These are phyloP conservation scores for Mycosarcoma mackinlayi DNA, from an alignment of 1,284 basidiomycete species.

Conservation along the genomic window DNA sequence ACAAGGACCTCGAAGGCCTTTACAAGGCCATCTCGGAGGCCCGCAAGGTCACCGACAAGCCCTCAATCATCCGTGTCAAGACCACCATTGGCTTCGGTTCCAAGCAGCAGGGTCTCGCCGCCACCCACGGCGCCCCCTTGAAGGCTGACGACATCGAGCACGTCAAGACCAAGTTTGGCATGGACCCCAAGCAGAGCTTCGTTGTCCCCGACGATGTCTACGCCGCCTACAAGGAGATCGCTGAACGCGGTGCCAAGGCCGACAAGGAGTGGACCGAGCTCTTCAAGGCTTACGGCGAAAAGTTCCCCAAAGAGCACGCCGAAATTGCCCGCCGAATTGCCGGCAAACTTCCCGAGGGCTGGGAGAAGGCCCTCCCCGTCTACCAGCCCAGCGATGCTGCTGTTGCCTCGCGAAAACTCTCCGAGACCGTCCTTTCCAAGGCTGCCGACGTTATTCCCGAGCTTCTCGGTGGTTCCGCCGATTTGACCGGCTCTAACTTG, in stretches of 20 bases:
- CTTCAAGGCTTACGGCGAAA: constrained; percentile 78
- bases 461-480: constrained; percentile 82
- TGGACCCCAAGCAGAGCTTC: constrained; percentile 83
- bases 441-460: constrained; percentile 83
- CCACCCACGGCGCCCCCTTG: constrained; percentile 89
- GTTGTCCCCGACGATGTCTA: constrained; percentile 81
- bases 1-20: constrained; percentile 84
- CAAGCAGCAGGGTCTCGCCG: constrained; percentile 88
- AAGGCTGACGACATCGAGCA: constrained; percentile 89
- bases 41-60: constrained; percentile 80
- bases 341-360: constrained; percentile 83
- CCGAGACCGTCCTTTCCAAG: constrained; percentile 85
- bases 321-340: constrained; percentile 86
- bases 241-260: constrained; percentile 78
- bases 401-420: constrained; percentile 90
- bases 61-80: constrained; percentile 84
- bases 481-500: constrained; percentile 91
- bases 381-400: constrained; percentile 85
- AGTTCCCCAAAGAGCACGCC: constrained; percentile 84
- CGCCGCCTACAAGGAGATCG: constrained; percentile 76
- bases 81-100: constrained; percentile 96
- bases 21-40: constrained; percentile 83
- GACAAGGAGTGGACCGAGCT: constrained; percentile 82
- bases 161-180: constrained; percentile 86
- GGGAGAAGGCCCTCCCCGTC: constrained; percentile 86